Evolutionary conservation across 495 filamentous ascomycete genomes (phyloP), one percentile per base, ranked within the genome.

Genomic region (Daldinia loculata): DNA sequence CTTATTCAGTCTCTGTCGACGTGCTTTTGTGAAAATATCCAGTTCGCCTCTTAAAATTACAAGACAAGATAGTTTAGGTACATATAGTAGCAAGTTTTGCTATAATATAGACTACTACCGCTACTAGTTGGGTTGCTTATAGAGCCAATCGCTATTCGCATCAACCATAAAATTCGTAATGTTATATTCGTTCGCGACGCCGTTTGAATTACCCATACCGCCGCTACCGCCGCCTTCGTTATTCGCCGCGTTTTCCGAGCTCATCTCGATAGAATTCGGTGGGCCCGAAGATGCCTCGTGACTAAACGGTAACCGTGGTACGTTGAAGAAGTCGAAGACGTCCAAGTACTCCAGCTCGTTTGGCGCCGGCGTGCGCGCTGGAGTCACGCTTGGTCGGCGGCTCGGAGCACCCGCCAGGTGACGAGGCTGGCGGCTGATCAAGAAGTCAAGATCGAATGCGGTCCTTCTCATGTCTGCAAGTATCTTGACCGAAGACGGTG

Each of bases 241-340:
- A 34, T 65, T 69, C 17, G 43, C 52, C 19, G 57, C 26, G 24
- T 56, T 65, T 14, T 76, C 71, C 41, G 61, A 19, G 56, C 63
- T 72, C 58, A 70, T 68, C 15, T 74, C 71, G 11, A 65, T 72
- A 0, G 63, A 57, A 38, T 77, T 77, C 26, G 70, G 72, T 29
- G 70, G 67, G 2, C 38, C 73, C 6, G 73, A 63, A 0, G 73
- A 75, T 0, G 79, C 77, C 38, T 81, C 81, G 12, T 77, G 76
- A 30, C 76, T 79, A 36, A 84, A 76, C 4, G 91, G 90, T 7
- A 95, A 81, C 17, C 92, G 83, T 4, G 93, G 93, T 50, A 95
- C 87, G 78, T 96, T 96, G 83, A 96, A 97, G 80, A 94, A 96
- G 67, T 94, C 92, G 76, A 97, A 97, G 2, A 96, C 92, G 74